These are phyloP conservation scores for Coniferiporia weirii DNA, from an alignment of 1,284 basidiomycete species.

Conservation along the genomic window DNA sequence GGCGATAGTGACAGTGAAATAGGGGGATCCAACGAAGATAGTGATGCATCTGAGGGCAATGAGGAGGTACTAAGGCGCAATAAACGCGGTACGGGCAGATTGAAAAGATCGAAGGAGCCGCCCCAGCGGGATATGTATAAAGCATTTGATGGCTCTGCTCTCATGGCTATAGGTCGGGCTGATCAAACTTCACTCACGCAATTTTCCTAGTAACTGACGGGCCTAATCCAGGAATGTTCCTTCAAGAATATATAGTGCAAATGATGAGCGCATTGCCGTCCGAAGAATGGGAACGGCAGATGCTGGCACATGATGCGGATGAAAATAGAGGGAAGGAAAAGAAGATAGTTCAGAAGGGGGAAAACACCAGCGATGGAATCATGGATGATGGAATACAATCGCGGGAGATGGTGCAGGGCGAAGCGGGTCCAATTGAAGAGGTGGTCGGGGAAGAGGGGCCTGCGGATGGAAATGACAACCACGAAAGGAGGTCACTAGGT, in stretches of 20 bases:
- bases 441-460: slow-evolving; percentile 9
- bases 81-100: slow-evolving; percentile 12
- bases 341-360: not conserved
- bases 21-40: slow-evolving; percentile 12
- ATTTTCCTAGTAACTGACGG: slow-evolving; percentile 12
- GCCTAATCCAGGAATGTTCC: slow-evolving; percentile 47
- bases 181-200: not conserved
- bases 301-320: slow-evolving; percentile 17
- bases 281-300: slow-evolving; percentile 37
- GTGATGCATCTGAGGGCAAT: slow-evolving; percentile 3
- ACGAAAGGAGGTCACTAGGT: not conserved
- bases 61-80: slow-evolving; percentile 12
- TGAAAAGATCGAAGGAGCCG: slow-evolving; percentile 19
- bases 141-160: slow-evolving; percentile 62
- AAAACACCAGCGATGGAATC: not conserved
- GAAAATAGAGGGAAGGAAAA: not conserved
- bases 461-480: slow-evolving; percentile 16
- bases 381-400: not conserved
- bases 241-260: slow-evolving; percentile 56
- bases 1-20: slow-evolving; percentile 3
- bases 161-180: slow-evolving; percentile 59
- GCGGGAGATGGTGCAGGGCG: not conserved
- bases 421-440: not conserved
- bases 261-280: slow-evolving; percentile 37
- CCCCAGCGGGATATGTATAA: slow-evolving; percentile 62